These are phyloP conservation scores for Pueraria montana DNA, from an alignment of 306 rosid genomes.

Conservation along the genomic window DNA sequence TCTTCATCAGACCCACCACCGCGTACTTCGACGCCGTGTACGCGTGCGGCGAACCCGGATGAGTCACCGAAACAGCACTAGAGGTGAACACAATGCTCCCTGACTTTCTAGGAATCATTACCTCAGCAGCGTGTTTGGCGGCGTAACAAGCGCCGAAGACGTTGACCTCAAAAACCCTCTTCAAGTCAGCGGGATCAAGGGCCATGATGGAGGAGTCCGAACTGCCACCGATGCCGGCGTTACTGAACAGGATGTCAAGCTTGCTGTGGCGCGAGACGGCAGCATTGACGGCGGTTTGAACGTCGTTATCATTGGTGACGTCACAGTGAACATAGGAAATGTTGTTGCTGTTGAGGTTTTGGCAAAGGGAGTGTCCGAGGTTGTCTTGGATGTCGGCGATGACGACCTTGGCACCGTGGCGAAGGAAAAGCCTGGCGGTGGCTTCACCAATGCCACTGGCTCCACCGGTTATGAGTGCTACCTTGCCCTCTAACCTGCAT, in stretches of 20 bases:
- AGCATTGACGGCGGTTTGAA: conserved; percentile 48
- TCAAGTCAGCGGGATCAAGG: conserved; percentile 43
- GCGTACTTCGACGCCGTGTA: conserved; percentile 12
- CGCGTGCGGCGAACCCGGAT: not conserved
- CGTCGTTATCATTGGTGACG: conserved; percentile 56
- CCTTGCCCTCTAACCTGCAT: conserved; percentile 63
- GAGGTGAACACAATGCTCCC: conserved; percentile 67
- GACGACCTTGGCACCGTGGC: conserved; percentile 65
- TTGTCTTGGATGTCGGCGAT: conserved; percentile 71
- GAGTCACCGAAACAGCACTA: conserved; percentile 49
- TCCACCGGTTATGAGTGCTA: conserved; percentile 72
- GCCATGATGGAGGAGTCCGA: conserved; percentile 41
- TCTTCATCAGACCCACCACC: conserved; percentile 67
- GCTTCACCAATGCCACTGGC: conserved; percentile 72
- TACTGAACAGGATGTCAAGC: conserved; percentile 65
- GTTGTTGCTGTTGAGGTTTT: conserved; percentile 16
- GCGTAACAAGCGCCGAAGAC: conserved; percentile 62
- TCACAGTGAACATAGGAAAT: conserved; percentile 60
- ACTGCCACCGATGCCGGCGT: conserved; percentile 59
- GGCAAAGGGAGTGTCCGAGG: conserved; percentile 56
- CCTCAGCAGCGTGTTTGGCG: conserved; percentile 64
- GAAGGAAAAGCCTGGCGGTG: conserved; percentile 58
- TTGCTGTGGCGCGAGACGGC: conserved; percentile 56
- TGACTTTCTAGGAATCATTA: conserved; percentile 58
- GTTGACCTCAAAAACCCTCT: conserved; percentile 64